Evolutionary conservation across 495 filamentous ascomycete species (phyloP).

Genomic region (Hypoxylon subgilvum): DNA sequence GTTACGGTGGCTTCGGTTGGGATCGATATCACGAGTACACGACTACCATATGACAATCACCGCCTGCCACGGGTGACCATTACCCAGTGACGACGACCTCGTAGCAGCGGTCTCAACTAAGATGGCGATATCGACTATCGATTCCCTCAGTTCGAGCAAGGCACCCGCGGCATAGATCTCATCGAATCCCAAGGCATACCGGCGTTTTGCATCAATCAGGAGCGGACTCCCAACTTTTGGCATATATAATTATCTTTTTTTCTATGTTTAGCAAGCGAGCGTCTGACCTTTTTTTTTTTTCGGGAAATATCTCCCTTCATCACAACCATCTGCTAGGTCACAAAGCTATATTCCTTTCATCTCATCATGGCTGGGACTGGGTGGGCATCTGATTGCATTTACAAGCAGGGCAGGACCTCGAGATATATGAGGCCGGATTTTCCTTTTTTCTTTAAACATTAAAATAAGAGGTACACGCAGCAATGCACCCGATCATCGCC

Average conservation of each 20-base stretch:
- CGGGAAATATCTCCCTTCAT: slow-evolving; percentile 42
- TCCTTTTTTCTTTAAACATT: slow-evolving; percentile 40
- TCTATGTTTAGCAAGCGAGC: slow-evolving; percentile 49
- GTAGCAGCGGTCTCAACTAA: slow-evolving; percentile 29
- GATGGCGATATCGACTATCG: slow-evolving; percentile 23
- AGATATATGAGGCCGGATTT: slow-evolving; percentile 50
- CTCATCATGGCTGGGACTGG: slow-evolving; percentile 56
- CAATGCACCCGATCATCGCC: slow-evolving; percentile 55
- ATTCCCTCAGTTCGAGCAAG: slow-evolving; percentile 27
- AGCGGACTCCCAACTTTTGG: slow-evolving; percentile 44
- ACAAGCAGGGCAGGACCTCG: slow-evolving; percentile 47
- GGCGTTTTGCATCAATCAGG: slow-evolving; percentile 52
- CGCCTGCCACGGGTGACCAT: slow-evolving; percentile 44
- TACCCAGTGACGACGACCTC: slow-evolving; percentile 50
- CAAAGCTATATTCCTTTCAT: slow-evolving; percentile 39
- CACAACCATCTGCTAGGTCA: slow-evolving; percentile 53
- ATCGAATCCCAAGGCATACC: slow-evolving; percentile 42
- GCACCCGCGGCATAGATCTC: slow-evolving; percentile 38
- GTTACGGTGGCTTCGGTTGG: slow-evolving; percentile 82
- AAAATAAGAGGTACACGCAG: slow-evolving; percentile 56
- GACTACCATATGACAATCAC: slow-evolving; percentile 69
- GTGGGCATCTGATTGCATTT: slow-evolving; percentile 58
- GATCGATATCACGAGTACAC: slow-evolving; percentile 68
- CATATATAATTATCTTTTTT: slow-evolving; percentile 35
- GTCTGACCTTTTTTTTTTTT: slow-evolving; percentile 42